These are phyloP conservation scores for Exophiala viscosa DNA, from an alignment of 2,329 filamentous ascomycete species.

Conservation along the genomic window DNA sequence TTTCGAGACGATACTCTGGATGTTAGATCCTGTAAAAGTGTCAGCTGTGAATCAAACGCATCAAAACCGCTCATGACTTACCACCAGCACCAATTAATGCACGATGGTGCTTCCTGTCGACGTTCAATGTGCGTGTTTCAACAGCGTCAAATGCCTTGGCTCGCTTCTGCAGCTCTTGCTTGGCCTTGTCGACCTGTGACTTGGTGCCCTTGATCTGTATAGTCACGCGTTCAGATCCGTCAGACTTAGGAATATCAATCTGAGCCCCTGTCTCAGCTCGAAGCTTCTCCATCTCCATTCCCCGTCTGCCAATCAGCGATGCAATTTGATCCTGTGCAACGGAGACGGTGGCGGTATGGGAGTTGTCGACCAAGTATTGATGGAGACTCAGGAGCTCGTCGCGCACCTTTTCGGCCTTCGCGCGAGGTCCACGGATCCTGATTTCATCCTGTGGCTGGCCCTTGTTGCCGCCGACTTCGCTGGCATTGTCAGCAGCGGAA, in stretches of 20 bases:
- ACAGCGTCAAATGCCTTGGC: conserved; percentile 84
- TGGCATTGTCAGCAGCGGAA: conserved; percentile 64
- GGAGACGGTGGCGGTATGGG: conserved; percentile 70
- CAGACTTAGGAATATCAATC: conserved; percentile 85
- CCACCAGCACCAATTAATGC: conserved; percentile 83
- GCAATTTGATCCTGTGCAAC: conserved; percentile 90
- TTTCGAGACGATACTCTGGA: conserved; percentile 79
- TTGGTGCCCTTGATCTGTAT: conserved; percentile 92
- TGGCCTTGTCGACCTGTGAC: conserved; percentile 82
- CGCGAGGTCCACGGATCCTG: conserved; percentile 83
- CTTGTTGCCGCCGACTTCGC: conserved; percentile 59
- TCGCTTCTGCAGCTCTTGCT: conserved; percentile 84
- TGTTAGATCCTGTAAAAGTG: conserved; percentile 63
- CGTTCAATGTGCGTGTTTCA: conserved; percentile 75
- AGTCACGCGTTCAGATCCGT: conserved; percentile 69
- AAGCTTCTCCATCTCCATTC: conserved; percentile 84
- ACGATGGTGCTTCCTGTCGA: conserved; percentile 93
- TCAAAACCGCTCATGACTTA: conserved; percentile 44
- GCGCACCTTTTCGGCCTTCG: conserved; percentile 84
- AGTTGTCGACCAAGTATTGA: conserved; percentile 87
- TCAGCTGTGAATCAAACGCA: conserved; percentile 37
- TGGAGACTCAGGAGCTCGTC: conserved; percentile 86
- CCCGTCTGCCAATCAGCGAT: conserved; percentile 87
- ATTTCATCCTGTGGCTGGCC: conserved; percentile 85
- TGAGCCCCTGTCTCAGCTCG: conserved; percentile 79